Evolutionary conservation across 2,329 filamentous ascomycete genomes (phyloP).

Genomic region (Ascochyta fabae): DNA sequence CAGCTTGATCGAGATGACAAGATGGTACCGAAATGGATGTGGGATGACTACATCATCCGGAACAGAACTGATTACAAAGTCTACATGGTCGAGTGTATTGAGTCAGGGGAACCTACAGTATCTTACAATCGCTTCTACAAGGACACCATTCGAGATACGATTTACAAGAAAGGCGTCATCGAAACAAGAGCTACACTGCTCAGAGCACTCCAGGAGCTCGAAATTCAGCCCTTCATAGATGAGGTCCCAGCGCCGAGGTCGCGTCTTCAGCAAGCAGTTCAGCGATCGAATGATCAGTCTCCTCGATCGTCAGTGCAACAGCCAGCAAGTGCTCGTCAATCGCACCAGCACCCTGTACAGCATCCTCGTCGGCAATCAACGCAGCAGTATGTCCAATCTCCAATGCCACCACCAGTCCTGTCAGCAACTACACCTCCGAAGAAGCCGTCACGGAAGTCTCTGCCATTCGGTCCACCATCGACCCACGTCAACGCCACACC

Average conservation of each 20-base stretch:
- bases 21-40: conserved; percentile 47
- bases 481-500: neutral
- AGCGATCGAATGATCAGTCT: neutral
- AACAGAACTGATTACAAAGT: conserved; percentile 41
- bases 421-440: neutral
- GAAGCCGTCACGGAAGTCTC: conserved; percentile 5
- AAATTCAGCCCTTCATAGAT: conserved; percentile 1
- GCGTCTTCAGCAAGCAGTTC: neutral
- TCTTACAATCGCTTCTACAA: conserved; percentile 46
- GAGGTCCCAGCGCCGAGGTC: neutral
- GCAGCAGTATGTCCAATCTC: neutral
- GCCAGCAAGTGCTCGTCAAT: neutral
- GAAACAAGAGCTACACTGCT: conserved; percentile 23
- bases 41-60: conserved; percentile 50
- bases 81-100: conserved; percentile 32
- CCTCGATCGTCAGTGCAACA: neutral
- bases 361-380: neutral
- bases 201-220: conserved; percentile 32
- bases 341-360: neutral
- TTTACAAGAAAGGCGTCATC: conserved; percentile 36
- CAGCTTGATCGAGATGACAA: conserved; percentile 37
- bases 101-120: conserved; percentile 31
- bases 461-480: conserved; percentile 4
- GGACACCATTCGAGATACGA: conserved; percentile 35
- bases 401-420: conserved; percentile 5